Evolutionary conservation across 352 stramenopile genomes (phyloP).

Genomic region (Pythium brassicae): DNA sequence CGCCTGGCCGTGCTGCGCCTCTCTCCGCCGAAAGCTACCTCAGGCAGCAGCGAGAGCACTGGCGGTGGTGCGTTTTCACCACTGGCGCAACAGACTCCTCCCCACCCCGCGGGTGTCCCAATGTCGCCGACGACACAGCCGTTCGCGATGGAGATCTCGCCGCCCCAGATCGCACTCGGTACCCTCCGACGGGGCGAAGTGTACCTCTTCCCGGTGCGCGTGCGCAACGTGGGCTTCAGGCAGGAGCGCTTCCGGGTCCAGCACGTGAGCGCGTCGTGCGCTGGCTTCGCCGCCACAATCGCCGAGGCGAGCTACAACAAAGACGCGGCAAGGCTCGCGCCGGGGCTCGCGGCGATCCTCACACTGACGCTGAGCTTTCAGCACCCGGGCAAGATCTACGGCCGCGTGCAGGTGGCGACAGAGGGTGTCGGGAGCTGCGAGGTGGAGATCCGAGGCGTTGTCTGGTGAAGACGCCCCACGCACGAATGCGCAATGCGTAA

Average conservation of each 20-base stretch:
- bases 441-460: slow-evolving; percentile 43
- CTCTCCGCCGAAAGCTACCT: slow-evolving; percentile 2
- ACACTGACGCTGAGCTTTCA: slow-evolving; percentile 61
- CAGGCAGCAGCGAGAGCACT: not conserved
- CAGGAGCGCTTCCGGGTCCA: slow-evolving; percentile 70
- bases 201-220: slow-evolving; percentile 60
- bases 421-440: slow-evolving; percentile 42
- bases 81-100: not conserved
- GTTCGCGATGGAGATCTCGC: slow-evolving; percentile 60
- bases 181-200: slow-evolving; percentile 40
- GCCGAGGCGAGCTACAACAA: slow-evolving; percentile 56
- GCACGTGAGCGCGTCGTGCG: slow-evolving; percentile 31
- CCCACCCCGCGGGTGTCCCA: not conserved
- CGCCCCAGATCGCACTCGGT: slow-evolving; percentile 32
- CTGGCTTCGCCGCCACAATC: slow-evolving; percentile 32
- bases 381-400: slow-evolving; percentile 39
- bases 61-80: too few species aligned
- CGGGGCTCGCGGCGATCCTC: slow-evolving; percentile 54
- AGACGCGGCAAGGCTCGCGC: slow-evolving; percentile 44
- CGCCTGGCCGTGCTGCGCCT: not conserved
- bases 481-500: too few species aligned
- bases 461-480: slow-evolving; percentile 21
- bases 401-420: slow-evolving; percentile 43
- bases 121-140: slow-evolving; percentile 23
- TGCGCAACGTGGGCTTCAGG: slow-evolving; percentile 61